Evolutionary conservation across 352 stramenopile genomes (phyloP).

Genomic region (Phytopythium helicoides): DNA sequence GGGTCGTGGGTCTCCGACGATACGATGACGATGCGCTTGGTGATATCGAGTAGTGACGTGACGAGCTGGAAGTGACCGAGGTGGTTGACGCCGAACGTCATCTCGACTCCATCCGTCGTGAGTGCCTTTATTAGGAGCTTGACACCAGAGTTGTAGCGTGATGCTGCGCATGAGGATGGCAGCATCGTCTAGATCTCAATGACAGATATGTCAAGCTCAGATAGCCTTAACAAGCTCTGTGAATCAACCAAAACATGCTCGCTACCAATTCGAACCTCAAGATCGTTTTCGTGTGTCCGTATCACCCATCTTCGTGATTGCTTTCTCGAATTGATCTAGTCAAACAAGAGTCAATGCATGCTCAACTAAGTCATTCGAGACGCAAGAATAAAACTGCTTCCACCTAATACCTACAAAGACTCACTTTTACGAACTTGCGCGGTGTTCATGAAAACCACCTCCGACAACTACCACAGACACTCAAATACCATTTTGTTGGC

Average conservation of each 20-base stretch:
- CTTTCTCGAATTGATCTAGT: too few relatives aligned
- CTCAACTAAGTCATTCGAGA: too few relatives aligned
- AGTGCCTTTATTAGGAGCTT: constrained; percentile 15
- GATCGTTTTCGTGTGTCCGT: too few relatives aligned
- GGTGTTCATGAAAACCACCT: too few relatives aligned
- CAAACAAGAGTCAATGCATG: too few relatives aligned
- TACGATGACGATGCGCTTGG: constrained; percentile 23
- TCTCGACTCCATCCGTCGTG: constrained; percentile 34
- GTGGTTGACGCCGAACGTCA: constrained; percentile 37
- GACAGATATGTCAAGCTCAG: constrained; percentile 33
- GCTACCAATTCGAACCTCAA: constrained; percentile 17
- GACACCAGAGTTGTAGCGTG: constrained; percentile 36
- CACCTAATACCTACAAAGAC: too few relatives aligned
- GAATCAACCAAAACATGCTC: constrained; percentile 5
- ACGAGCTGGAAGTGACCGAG: constrained; percentile 38
- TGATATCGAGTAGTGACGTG: constrained; percentile 14
- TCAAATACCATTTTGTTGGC: too few relatives aligned
- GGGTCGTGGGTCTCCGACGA: constrained; percentile 27
- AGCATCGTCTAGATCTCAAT: constrained; percentile 19
- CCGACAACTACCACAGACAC: too few relatives aligned
- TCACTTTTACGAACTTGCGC: too few relatives aligned
- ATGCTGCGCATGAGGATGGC: not conserved
- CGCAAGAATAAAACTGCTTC: too few relatives aligned
- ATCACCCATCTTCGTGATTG: too few relatives aligned
- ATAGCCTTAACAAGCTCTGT: constrained; percentile 19